Base-by-base conservation (phyloP, 1,284 basidiomycete species). In the Gomphus bonarii region DNA sequence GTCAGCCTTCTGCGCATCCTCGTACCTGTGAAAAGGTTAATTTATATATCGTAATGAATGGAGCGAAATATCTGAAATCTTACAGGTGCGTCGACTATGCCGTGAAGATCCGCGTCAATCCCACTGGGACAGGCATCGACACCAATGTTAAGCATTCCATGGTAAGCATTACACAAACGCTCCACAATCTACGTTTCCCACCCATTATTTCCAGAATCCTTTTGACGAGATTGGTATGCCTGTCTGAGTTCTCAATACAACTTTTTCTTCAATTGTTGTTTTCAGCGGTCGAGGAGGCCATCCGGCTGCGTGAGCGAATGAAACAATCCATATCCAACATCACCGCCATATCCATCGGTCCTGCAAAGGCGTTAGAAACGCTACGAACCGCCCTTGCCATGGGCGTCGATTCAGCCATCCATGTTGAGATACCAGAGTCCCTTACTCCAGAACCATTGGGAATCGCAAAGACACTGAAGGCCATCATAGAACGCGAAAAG, bases 101-200 rank as follows among this genome's bases (percentile, higher is more conserved):
- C 4, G 88, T 91, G 72, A 97, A 97, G 77, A 95, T 97, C 73
- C 88, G 94, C 53, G 90, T 97, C 54, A 94, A 93, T 68, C 81
- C 90, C 7, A 84, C 88, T 63, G 88, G 94, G 67, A 95, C 91
- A 55, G 93, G 91, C 18, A 84, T 97, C 50, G 94, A 97, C 76
- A 85, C 88, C 55, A 92, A 87, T 70, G 93, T 95, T 64, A 97
- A 97, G 78, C 94, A 97, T 73, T 95, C 91, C 1, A 97, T 97
- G 93, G 94, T 93, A 64, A 64, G 83, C 64, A 18, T 43, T 12
- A 3, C 25, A 31, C 48, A 25, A 36, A 28, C n/a, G 31, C 3
- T 38, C 22, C 1, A 11, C 12, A 18, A 16, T 43, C 18, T 52
- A 36, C 11, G 25, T 43, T 16, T 56, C 11, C 47, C 43, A 30